Evolutionary conservation across 495 filamentous ascomycete genomes (phyloP).

Genomic region (Penicillium goetzii): DNA sequence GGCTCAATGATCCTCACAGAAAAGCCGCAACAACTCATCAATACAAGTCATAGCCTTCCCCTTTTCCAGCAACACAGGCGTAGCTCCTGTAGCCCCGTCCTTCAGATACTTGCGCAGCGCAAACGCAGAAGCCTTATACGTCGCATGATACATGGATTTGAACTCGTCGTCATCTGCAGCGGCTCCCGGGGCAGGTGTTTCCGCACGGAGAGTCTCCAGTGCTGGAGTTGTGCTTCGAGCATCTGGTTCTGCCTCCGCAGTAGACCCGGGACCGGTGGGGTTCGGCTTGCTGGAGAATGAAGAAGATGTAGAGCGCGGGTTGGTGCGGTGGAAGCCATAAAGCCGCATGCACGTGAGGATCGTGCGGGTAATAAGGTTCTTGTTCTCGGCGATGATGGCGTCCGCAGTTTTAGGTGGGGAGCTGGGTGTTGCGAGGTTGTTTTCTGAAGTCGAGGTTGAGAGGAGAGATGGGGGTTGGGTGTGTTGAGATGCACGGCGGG

Average conservation of each 20-base stretch:
- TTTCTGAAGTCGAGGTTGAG: conserved; percentile 24
- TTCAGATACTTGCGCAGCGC: conserved; percentile 57
- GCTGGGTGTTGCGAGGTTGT: conserved; percentile 18
- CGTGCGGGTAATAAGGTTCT: conserved; percentile 50
- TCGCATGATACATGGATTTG: conserved; percentile 68
- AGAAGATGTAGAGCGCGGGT: conserved; percentile 31
- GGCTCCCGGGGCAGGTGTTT: conserved; percentile 28
- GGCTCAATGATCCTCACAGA: conserved; percentile 48
- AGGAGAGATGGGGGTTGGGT: conserved; percentile 23
- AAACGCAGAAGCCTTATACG: conserved; percentile 63
- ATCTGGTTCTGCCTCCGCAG: conserved; percentile 26
- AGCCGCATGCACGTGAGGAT: conserved; percentile 67
- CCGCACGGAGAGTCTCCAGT: conserved; percentile 24
- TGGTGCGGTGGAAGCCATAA: conserved; percentile 59
- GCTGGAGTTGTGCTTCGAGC: conserved; percentile 13
- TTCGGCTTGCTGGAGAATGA: conserved; percentile 22
- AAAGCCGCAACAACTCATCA: conserved; percentile 49
- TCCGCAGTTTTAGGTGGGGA: conserved; percentile 38
- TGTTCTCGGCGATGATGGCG: conserved; percentile 45
- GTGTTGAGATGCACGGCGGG: conserved; percentile 21
- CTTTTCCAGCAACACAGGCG: conserved; percentile 42
- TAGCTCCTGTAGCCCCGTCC: conserved; percentile 13
- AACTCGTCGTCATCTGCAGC: conserved; percentile 60
- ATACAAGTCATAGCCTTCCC: conserved; percentile 51
- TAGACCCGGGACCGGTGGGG: not conserved